Conservation (phyloP, 345 rosid species). For the Psidium guajava region DNA sequence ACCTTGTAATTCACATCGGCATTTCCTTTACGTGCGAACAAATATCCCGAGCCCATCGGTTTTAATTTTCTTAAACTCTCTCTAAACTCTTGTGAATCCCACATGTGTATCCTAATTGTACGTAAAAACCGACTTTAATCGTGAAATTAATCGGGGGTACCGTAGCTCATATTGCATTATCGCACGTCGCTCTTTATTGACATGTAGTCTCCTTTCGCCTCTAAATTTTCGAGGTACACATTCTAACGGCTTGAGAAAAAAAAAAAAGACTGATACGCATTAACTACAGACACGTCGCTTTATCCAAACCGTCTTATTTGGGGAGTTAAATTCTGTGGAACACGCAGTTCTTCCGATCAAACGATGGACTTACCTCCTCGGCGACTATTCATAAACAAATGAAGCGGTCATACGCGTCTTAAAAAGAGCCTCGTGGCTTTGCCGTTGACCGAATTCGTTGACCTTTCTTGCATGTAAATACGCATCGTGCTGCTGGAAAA, state of each 20-base stretch:
- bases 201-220: fast-evolving
- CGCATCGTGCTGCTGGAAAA: not conserved
- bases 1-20: not conserved
- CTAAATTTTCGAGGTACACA: not conserved
- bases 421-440: not conserved
- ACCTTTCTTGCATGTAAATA: not conserved
- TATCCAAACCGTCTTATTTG: not conserved
- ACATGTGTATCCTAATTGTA: not conserved
- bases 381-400: not conserved
- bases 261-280: fast-evolving
- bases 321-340: not conserved
- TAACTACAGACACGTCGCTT: too few species aligned
- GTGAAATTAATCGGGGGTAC: too few species aligned
- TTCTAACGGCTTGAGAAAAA: fast-evolving
- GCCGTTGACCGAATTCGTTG: not conserved
- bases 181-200: fast-evolving
- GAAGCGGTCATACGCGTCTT: not conserved
- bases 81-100: not conserved
- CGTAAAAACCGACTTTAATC: not conserved
- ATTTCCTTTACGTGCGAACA: not conserved
- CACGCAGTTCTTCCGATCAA: not conserved
- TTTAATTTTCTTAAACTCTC: not conserved
- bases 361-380: not conserved
- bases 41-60: not conserved
- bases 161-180: too few species aligned